phyloP scores from a whole-genome alignment of 345 rosid genomes.

The Eucalyptus shirleyi region DNA sequence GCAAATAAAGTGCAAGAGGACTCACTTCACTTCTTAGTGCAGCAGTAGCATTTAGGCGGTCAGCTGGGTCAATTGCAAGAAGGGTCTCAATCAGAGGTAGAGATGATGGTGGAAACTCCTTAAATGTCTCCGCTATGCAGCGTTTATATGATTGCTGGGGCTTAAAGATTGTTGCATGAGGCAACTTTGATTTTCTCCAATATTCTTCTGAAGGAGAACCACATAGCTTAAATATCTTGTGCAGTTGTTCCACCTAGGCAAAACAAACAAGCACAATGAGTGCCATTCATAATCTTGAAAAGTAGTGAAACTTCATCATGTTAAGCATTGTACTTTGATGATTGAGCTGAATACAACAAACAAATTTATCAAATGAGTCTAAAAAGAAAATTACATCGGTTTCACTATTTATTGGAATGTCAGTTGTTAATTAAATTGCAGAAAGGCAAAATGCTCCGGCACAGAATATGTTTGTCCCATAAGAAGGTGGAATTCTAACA shows the following conservation, averaged over 20 bases:
- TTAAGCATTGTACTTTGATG: neutral
- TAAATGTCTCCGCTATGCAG: slow-evolving; percentile 51
- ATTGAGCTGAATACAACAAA: neutral
- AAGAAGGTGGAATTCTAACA: neutral
- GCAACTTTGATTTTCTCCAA: slow-evolving; percentile 69
- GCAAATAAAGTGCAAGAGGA: neutral
- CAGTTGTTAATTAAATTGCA: neutral
- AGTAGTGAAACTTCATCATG: neutral
- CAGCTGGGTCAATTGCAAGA: slow-evolving; percentile 63
- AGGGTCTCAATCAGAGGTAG: slow-evolving; percentile 59
- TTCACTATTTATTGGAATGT: neutral
- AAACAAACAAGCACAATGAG: neutral
- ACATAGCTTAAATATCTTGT: slow-evolving; percentile 65
- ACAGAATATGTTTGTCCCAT: neutral
- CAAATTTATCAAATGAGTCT: neutral
- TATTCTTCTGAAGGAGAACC: slow-evolving; percentile 80
- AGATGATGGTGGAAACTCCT: slow-evolving; percentile 62
- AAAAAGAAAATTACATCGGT: neutral
- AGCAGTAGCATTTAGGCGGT: slow-evolving; percentile 58
- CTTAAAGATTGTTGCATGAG: slow-evolving; percentile 74
- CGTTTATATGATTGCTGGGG: slow-evolving; percentile 67
- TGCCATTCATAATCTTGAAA: neutral
- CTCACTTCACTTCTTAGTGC: slow-evolving; percentile 64
- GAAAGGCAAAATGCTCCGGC: neutral
- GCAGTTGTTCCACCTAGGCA: slow-evolving; percentile 67